Base-by-base conservation (phyloP, 108 stramenopile genomes). In the Mediolabrus comicus region DNA sequence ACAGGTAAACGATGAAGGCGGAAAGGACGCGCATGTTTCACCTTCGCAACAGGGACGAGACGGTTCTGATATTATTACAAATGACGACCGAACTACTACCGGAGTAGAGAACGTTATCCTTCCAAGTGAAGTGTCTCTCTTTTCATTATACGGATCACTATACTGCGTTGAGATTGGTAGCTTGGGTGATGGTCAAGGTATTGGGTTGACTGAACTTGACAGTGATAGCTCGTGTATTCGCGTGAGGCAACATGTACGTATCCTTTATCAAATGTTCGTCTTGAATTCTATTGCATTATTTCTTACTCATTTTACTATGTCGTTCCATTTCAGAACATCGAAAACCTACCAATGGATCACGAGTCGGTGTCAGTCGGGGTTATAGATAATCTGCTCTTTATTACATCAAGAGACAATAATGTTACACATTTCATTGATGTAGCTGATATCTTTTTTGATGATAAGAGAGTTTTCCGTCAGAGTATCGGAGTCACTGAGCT, bases 121-220 rank as follows among this genome's bases (percentile, higher is more conserved):
- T 24, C 74, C 74, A 2, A 62, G 53, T 31, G 74, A 75, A 36
- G 10, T 75, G 1, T 75, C 66, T 33, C 53, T 75, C 17, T 53
- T 75, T 28, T 60, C 36, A 46, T 31, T 75, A 29, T 59, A 75
- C 28, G 74, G 67, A 4, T 67, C 66, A 39, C 43, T 75, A 16
- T 75, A 60, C 53, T 75, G 74, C 32, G 74, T 75, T 12, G 74
- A 75, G 29, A 13, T 75, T 7, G 74, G 74, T 13, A 62, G 59
- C 32, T 55, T 75, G 26, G 71, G 71, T 16, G 55, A 36, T 53
- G 25, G 26, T 19, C 36, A 61, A 53, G 74, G 53, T 30, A 67
- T 75, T 57, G 74, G 74, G 2, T 34, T 75, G 41, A 67, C 58
- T 8, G 62, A 75, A 32, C 34, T 75, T 28, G 74, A 75, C 56